phyloP scores from a whole-genome alignment of 1,284 basidiomycete species.

The Trichosporon asahii region DNA sequence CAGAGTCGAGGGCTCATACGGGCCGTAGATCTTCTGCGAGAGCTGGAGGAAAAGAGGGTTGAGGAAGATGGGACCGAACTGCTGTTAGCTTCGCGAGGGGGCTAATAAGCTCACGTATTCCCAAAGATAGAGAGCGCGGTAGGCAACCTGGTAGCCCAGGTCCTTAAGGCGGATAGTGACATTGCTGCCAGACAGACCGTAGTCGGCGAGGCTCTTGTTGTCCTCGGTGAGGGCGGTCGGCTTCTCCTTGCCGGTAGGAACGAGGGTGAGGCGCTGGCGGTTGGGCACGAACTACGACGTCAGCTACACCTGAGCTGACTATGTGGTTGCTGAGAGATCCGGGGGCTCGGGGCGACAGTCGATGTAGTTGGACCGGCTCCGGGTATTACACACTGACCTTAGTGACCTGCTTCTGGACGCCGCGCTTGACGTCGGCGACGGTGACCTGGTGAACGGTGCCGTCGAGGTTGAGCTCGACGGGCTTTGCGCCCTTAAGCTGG shows the following conservation, averaged over 20 bases:
- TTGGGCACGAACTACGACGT: conserved; percentile 61
- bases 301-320: conserved; percentile 10
- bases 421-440: conserved; percentile 52
- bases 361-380: no score
- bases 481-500: conserved; percentile 57
- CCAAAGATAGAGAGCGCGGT: conserved; percentile 77
- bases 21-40: conserved; percentile 42
- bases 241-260: conserved; percentile 25
- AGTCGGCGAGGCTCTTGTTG: conserved; percentile 60
- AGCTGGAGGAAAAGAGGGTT: conserved; percentile 82
- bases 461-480: conserved; percentile 60
- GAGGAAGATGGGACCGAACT: conserved; percentile 86
- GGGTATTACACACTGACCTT: conserved; percentile 53
- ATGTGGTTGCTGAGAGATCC: background rate
- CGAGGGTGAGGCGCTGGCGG: conserved; percentile 66
- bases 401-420: conserved; percentile 50
- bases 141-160: conserved; percentile 79
- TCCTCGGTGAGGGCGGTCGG: conserved; percentile 62
- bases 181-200: conserved; percentile 58
- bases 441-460: conserved; percentile 52
- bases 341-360: no score
- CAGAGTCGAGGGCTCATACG: conserved; percentile 37
- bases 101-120: conserved; percentile 72
- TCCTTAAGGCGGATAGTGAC: conserved; percentile 73
- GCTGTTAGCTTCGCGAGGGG: conserved; percentile 11